Percentiles rank a stretch among this genome's conserved stretches.
Conservation (phyloP, 305 asterid species). For the Lippia alba region DNA sequence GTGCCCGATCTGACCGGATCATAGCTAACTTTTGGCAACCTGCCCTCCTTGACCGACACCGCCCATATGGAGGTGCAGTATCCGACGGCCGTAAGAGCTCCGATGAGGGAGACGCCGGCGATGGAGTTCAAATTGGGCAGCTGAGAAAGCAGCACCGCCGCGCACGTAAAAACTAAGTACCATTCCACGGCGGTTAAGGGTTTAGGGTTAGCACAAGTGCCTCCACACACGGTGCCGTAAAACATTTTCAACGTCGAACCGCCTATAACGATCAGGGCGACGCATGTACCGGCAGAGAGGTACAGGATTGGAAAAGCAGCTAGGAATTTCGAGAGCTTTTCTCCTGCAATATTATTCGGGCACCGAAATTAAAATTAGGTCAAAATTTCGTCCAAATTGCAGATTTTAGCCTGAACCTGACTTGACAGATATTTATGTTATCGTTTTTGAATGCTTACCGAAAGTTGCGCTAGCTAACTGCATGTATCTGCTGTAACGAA, state of each 20-base stretch:
- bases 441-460: conserved; percentile 43
- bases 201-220: conserved; percentile 45
- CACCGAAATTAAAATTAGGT: neutral
- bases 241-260: conserved; percentile 70
- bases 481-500: conserved; percentile 92
- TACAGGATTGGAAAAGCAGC: conserved; percentile 70
- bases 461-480: conserved; percentile 78
- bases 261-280: conserved; percentile 75
- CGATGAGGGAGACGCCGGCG: conserved; percentile 83
- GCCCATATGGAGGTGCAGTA: conserved; percentile 83
- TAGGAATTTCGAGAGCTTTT: conserved; percentile 53
- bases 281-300: conserved; percentile 82
- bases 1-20: conserved; percentile 46
- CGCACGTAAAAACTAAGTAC: conserved; percentile 84
- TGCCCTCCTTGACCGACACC: conserved; percentile 69
- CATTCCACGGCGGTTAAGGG: conserved; percentile 77
- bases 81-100: conserved; percentile 80
- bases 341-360: conserved; percentile 49
- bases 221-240: conserved; percentile 69
- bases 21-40: conserved; percentile 67
- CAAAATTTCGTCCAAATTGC: no score
- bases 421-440: no score
- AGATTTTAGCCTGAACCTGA: no score
- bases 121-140: conserved; percentile 90
- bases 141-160: conserved; percentile 78